Evolutionary conservation across 106 monocot genomes (phyloP).

Genomic region (Alisma plantagoaquatica): DNA sequence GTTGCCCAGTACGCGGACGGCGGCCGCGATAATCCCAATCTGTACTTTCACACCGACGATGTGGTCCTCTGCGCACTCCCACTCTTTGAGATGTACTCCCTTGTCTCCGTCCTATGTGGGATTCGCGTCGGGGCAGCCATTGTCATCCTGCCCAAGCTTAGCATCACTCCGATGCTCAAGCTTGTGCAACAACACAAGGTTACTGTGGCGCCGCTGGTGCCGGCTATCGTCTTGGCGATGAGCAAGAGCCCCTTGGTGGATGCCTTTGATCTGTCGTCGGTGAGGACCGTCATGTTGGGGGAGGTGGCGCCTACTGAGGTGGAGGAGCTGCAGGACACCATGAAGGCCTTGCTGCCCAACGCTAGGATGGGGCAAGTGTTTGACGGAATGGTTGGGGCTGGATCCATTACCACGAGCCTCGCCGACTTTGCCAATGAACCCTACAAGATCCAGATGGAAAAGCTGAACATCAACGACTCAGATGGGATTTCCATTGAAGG

Average conservation of each 20-base stretch:
- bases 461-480: no score
- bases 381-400: no score
- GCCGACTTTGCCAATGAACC: no score
- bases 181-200: slow-evolving; percentile 41
- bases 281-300: slow-evolving; percentile 46
- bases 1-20: slow-evolving; percentile 67
- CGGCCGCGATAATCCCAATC: slow-evolving; percentile 61
- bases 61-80: slow-evolving; percentile 63
- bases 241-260: slow-evolving; percentile 26
- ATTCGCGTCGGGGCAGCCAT: slow-evolving; percentile 46
- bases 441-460: no score
- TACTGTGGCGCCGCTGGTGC: slow-evolving; percentile 59
- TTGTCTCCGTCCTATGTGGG: slow-evolving; percentile 60
- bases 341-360: slow-evolving; percentile 43
- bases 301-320: slow-evolving; percentile 84
- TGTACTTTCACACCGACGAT: slow-evolving; percentile 40
- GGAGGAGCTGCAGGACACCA: slow-evolving; percentile 53
- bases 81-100: slow-evolving; percentile 70
- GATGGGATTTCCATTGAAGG: no score
- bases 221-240: slow-evolving; percentile 52
- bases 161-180: slow-evolving; percentile 45
- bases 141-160: slow-evolving; percentile 59
- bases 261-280: slow-evolving; percentile 8
- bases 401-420: no score
- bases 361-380: slow-evolving; percentile 69